phyloP scores from a whole-genome alignment of 805 yeast genomes.

The Blastobotrys robertii region DNA sequence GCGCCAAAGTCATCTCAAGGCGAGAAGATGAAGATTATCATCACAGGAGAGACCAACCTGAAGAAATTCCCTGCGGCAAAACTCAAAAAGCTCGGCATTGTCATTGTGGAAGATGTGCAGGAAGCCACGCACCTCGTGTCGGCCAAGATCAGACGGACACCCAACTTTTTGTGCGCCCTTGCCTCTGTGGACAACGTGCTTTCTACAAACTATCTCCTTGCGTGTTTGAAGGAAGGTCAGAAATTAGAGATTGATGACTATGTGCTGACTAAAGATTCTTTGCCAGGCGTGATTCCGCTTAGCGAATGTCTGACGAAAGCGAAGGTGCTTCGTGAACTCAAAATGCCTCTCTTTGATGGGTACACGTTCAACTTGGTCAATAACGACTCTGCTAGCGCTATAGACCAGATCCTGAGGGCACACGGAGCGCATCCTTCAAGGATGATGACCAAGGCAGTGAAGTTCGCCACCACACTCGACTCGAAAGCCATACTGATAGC shows the following conservation, averaged over 20 bases:
- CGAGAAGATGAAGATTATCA: conserved; percentile 12
- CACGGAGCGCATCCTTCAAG: conserved; percentile 43
- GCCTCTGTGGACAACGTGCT: conserved; percentile 35
- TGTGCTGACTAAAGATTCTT: too few relatives aligned
- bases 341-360: too few relatives aligned
- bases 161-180: conserved; percentile 68
- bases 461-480: conserved; percentile 3
- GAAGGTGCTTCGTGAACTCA: too few relatives aligned
- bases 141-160: conserved; percentile 76
- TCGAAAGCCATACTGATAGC: conserved; percentile 7
- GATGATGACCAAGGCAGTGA: conserved; percentile 10
- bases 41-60: conserved; percentile 21
- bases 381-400: conserved; percentile 10
- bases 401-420: conserved; percentile 45
- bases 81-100: conserved; percentile 45
- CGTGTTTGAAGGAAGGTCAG: conserved; percentile 14
- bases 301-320: too few relatives aligned
- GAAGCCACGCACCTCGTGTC: conserved; percentile 49
- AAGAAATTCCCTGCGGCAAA: conserved; percentile 12
- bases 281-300: background rate
- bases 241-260: background rate
- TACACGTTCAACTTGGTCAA: too few relatives aligned
- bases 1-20: conserved; percentile 6
- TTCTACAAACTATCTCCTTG: conserved; percentile 20
- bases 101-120: conserved; percentile 31